These are phyloP conservation scores for Exophiala oligosperma DNA, from an alignment of 2,329 filamentous ascomycete species.

Conservation along the genomic window DNA sequence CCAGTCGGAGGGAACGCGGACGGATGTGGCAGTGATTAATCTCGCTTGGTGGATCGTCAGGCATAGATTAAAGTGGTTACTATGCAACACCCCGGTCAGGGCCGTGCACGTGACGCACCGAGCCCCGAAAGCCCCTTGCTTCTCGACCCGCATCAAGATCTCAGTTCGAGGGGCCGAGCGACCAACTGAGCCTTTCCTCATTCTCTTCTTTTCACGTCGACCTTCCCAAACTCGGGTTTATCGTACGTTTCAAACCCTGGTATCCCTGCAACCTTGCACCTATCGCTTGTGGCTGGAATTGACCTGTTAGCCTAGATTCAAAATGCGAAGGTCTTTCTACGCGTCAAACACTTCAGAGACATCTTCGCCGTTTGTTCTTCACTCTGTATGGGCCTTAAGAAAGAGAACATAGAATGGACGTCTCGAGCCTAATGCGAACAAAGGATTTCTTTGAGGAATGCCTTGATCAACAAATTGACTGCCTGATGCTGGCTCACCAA, in stretches of 20 bases:
- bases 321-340: background rate
- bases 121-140: background rate
- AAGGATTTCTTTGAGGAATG: slow-evolving; percentile 7
- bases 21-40: background rate
- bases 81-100: background rate
- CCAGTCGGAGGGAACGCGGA: no score
- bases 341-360: slow-evolving; percentile 4
- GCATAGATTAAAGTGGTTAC: background rate
- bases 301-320: background rate
- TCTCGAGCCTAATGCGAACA: background rate
- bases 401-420: slow-evolving; percentile 9
- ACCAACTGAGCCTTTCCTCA: background rate
- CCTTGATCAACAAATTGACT: slow-evolving; percentile 3
- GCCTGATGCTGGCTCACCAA: background rate
- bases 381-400: background rate
- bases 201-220: background rate
- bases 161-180: background rate
- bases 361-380: background rate
- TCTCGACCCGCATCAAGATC: background rate
- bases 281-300: background rate
- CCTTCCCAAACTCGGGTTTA: background rate
- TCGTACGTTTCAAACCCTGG: background rate
- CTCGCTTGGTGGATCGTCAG: background rate
- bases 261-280: background rate
- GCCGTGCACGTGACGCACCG: background rate